phyloP scores from a whole-genome alignment of 768 basidiomycete species.

The Pseudohyphozyma bogoriensis region DNA sequence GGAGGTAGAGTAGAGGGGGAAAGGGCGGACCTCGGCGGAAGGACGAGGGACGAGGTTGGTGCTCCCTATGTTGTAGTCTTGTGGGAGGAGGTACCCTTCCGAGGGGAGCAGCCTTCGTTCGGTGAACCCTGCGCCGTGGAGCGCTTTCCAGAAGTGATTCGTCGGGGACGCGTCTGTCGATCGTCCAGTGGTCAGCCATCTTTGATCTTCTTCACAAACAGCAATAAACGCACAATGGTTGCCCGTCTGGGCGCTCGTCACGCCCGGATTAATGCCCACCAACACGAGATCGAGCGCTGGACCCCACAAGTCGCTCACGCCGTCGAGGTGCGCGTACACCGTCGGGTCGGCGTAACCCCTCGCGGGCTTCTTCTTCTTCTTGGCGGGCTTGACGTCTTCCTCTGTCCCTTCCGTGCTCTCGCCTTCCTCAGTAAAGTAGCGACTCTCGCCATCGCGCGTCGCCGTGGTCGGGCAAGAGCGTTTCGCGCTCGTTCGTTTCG shows the following conservation, averaged over 20 bases:
- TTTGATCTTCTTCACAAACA: background rate
- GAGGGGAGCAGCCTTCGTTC: conserved; percentile 10
- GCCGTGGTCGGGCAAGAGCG: too few species aligned
- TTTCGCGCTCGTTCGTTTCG: too few species aligned
- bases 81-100: conserved; percentile 6
- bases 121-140: conserved; percentile 13
- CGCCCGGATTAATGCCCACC: conserved; percentile 20
- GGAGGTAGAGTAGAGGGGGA: background rate
- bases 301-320: conserved; percentile 7
- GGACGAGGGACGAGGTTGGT: conserved; percentile 18
- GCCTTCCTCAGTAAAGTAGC: too few species aligned
- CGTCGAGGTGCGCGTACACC: conserved; percentile 13
- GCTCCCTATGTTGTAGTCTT: conserved; percentile 1
- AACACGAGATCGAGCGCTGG: background rate
- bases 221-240: conserved; percentile 9
- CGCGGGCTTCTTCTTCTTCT: conserved; percentile 14
- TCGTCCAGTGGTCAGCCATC: background rate
- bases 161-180: conserved; percentile 21
- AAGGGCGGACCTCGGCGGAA: conserved; percentile 2
- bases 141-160: conserved; percentile 20
- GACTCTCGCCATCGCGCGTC: too few species aligned
- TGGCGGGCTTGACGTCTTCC: too few species aligned
- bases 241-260: background rate
- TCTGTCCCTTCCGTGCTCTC: too few species aligned
- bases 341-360: conserved; percentile 11